Conservation (phyloP, 129 eudicot species). For the Artemisia tridentata region DNA sequence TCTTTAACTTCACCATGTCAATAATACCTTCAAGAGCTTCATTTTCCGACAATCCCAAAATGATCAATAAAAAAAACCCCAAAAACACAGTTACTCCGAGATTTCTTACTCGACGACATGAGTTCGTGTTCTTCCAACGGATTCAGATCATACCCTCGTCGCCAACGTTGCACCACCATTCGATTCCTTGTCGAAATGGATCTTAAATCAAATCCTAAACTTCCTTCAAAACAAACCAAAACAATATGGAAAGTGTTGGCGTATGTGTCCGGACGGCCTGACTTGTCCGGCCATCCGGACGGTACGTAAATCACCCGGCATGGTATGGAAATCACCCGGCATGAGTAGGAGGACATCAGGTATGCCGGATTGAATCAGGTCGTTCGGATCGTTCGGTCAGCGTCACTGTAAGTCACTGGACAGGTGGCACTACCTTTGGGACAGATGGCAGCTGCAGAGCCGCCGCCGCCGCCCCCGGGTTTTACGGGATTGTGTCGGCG, state of each 20-base stretch:
- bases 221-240: constrained; percentile 17
- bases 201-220: constrained; percentile 23
- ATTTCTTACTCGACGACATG: constrained; percentile 63
- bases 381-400: no score
- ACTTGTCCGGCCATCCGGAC: no score
- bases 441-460: no score
- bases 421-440: no score
- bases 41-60: constrained; percentile 37
- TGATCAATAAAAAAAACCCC: constrained; percentile 30
- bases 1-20: constrained; percentile 10
- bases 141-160: constrained; percentile 74
- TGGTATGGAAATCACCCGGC: no score
- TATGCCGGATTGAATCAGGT: no score
- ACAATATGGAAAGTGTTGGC: constrained; percentile 1
- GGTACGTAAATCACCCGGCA: no score
- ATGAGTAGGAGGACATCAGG: no score
- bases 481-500: no score
- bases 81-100: constrained; percentile 52
- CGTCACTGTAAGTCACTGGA: no score
- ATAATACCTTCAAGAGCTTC: constrained; percentile 26
- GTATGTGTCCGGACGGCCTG: no score
- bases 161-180: constrained; percentile 66
- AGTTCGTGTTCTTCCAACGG: constrained; percentile 92
- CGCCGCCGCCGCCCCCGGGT: no score
- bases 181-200: constrained; percentile 57